Evolutionary conservation across 345 rosid species (phyloP).

Genomic region (Eucalyptus erythrocorys): DNA sequence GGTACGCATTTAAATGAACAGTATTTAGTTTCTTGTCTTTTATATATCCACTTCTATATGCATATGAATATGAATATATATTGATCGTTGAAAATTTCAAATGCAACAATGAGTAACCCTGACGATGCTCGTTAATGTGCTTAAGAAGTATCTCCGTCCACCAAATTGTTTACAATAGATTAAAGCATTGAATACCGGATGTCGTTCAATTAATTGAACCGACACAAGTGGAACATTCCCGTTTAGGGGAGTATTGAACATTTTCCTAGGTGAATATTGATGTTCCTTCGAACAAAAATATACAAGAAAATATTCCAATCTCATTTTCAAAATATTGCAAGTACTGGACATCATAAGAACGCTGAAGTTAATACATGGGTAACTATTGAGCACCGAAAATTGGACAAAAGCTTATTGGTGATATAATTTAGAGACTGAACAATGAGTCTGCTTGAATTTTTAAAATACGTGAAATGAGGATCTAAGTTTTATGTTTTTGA

Average conservation of each 20-base stretch:
- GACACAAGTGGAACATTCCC: no score
- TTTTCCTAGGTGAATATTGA: neutral
- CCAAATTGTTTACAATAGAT: no score
- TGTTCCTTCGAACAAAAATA: fast-evolving
- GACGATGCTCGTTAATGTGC: no score
- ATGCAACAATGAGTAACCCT: no score
- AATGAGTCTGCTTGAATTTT: neutral
- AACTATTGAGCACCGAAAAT: neutral
- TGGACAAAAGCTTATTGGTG: neutral
- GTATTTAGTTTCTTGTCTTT: no score
- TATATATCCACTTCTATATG: no score
- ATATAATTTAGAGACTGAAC: neutral
- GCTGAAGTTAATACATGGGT: neutral
- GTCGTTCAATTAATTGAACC: no score
- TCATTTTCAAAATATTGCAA: neutral
- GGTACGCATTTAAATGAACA: no score
- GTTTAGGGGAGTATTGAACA: neutral
- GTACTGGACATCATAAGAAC: neutral
- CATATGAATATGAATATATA: no score
- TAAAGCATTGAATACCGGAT: no score
- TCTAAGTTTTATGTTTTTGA: neutral
- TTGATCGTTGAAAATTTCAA: no score
- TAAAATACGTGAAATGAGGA: neutral
- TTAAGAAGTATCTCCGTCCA: no score
- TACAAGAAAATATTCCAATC: neutral